Conservation (phyloP, 2,329 filamentous ascomycete species). For the Bimuria novae-zelandiae region DNA sequence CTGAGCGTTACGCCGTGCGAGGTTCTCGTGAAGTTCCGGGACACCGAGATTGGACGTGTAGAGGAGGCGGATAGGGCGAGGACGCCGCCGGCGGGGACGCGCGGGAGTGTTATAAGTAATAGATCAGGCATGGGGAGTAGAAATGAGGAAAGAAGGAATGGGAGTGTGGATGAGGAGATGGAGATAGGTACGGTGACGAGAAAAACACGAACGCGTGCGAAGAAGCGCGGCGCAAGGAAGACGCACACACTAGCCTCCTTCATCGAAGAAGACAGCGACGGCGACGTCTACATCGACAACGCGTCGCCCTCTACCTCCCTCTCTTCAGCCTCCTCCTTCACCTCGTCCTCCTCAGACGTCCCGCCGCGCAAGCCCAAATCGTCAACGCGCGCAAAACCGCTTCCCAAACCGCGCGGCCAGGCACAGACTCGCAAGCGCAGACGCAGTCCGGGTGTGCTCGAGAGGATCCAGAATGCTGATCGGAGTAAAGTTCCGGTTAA, state of each 20-base stretch:
- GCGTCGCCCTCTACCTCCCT: not conserved
- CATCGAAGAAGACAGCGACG: not conserved
- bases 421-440: not conserved
- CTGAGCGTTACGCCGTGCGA: conserved; percentile 6
- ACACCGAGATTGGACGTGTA: not conserved
- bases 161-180: not conserved
- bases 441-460: not conserved
- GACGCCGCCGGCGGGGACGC: not conserved
- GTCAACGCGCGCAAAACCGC: not conserved
- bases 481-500: not conserved
- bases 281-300: not conserved
- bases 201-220: not conserved
- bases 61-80: not conserved
- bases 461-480: not conserved
- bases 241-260: no score
- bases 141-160: not conserved
- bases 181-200: not conserved
- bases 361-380: not conserved
- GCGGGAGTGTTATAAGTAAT: not conserved
- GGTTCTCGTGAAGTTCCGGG: not conserved
- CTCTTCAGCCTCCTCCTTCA: not conserved
- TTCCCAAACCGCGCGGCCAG: not conserved
- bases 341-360: not conserved
- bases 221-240: not conserved
- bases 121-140: not conserved